Conservation (phyloP, 164 flowering plant genomes). For the Saururus chinensis region DNA sequence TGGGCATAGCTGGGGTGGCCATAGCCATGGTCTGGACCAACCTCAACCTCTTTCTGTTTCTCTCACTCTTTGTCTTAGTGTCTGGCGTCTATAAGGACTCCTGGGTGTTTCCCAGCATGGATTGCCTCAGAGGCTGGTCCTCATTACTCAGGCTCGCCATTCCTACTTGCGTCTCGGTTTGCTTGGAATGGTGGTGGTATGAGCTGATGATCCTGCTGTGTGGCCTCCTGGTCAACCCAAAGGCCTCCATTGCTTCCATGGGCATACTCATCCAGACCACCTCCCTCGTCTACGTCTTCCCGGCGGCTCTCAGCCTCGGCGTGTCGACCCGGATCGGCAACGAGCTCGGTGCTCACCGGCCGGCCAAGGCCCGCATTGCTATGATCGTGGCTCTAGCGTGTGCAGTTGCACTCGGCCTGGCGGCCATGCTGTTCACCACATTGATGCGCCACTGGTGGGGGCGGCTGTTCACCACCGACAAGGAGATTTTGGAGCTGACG, state of each 20-base stretch:
- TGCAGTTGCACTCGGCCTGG: slow-evolving; percentile 51
- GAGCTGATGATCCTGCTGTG: slow-evolving; percentile 87
- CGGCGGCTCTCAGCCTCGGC: slow-evolving; percentile 71
- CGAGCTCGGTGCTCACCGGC: slow-evolving; percentile 79
- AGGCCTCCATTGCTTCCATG: slow-evolving; percentile 87
- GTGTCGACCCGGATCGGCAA: slow-evolving; percentile 84
- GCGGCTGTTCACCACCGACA: slow-evolving; percentile 54
- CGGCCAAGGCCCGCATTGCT: slow-evolving; percentile 55
- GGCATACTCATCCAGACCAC: slow-evolving; percentile 91
- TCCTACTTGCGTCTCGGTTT: slow-evolving; percentile 79
- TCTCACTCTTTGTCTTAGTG: slow-evolving; percentile 40
- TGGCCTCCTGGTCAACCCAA: slow-evolving; percentile 69
- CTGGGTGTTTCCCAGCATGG: slow-evolving; percentile 74
- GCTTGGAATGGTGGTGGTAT: slow-evolving; percentile 99
- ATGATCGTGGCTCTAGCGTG: slow-evolving; percentile 50
- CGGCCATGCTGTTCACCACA: slow-evolving; percentile 57
- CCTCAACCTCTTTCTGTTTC: slow-evolving; percentile 46
- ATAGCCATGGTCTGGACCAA: slow-evolving; percentile 84
- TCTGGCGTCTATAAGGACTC: slow-evolving; percentile 69
- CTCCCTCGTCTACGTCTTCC: slow-evolving; percentile 80
- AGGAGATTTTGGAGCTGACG: slow-evolving; percentile 57
- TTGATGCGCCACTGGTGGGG: slow-evolving; percentile 83
- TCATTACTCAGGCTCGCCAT: slow-evolving; percentile 59
- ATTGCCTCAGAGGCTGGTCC: slow-evolving; percentile 78
- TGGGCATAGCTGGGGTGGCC: slow-evolving; percentile 89